A percentile compares a stretch with the other conserved stretches of the same genome.
Evolutionary conservation across 257 asterid species (phyloP).

Genomic region (Solanum acaule): DNA sequence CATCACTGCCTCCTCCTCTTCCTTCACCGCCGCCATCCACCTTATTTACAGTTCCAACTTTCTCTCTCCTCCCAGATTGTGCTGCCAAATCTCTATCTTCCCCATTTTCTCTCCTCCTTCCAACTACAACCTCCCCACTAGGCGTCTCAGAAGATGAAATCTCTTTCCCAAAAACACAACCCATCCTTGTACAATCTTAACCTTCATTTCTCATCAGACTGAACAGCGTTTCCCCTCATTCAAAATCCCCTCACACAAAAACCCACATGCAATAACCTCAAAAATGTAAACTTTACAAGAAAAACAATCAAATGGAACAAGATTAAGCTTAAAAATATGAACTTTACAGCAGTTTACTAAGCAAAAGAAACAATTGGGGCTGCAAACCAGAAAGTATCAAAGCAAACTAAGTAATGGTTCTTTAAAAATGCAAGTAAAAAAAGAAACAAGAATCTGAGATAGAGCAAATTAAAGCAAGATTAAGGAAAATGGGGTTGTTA

Average conservation of each 20-base stretch:
- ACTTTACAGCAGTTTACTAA: neutral
- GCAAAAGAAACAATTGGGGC: slow-evolving; percentile 11
- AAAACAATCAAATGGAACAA: neutral
- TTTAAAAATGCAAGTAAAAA: neutral
- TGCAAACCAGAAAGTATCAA: neutral
- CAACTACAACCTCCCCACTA: slow-evolving; percentile 39
- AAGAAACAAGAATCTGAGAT: neutral
- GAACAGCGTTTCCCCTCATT: slow-evolving; percentile 23
- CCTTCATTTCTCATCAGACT: slow-evolving; percentile 62
- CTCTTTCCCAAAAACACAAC: slow-evolving; percentile 85
- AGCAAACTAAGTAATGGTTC: neutral
- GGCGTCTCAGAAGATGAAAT: slow-evolving; percentile 44
- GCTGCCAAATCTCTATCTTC: slow-evolving; percentile 39
- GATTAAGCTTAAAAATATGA: neutral
- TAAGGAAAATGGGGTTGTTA: neutral
- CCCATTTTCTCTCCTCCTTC: slow-evolving; percentile 31
- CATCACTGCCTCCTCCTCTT: slow-evolving; percentile 17
- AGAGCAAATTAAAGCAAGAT: neutral
- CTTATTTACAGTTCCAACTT: slow-evolving; percentile 33
- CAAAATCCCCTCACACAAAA: slow-evolving; percentile 5
- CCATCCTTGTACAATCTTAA: slow-evolving; percentile 59
- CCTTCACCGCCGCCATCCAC: slow-evolving; percentile 16
- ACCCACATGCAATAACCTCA: slow-evolving; percentile 25
- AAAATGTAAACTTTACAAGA: neutral
- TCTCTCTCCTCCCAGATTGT: slow-evolving; percentile 59